These are phyloP conservation scores for Ephemerocybe angulata DNA, from an alignment of 768 basidiomycete species.

Conservation along the genomic window DNA sequence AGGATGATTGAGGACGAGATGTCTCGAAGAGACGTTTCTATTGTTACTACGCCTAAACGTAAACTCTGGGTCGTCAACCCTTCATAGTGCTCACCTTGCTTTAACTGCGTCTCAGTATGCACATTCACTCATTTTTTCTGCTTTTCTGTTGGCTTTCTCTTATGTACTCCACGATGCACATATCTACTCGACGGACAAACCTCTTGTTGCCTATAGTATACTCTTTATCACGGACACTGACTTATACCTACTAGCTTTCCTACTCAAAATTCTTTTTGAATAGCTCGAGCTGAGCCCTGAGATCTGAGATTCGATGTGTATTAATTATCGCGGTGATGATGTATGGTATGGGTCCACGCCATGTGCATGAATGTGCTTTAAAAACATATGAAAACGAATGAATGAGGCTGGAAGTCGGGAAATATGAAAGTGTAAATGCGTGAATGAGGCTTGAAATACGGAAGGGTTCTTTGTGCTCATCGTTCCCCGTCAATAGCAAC, in stretches of 20 bases:
- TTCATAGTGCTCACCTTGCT: conserved; percentile 24
- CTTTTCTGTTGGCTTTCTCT: background rate
- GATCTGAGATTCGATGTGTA: too few relatives aligned
- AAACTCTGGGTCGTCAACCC: conserved; percentile 75
- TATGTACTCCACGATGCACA: too few relatives aligned
- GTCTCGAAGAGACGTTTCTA: conserved; percentile 77
- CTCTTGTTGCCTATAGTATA: background rate
- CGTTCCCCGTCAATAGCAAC: conserved; percentile 67
- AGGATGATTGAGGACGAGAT: conserved; percentile 79
- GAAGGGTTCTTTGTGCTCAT: background rate
- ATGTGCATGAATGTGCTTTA: too few relatives aligned
- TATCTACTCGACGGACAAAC: background rate
- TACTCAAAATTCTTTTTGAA: too few relatives aligned
- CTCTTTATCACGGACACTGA: background rate
- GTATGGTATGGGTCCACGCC: too few relatives aligned
- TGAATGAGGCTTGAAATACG: background rate
- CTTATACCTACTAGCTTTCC: too few relatives aligned
- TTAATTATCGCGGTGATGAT: too few relatives aligned
- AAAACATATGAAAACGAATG: too few relatives aligned
- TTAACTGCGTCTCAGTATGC: too few relatives aligned
- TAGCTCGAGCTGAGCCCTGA: too few relatives aligned
- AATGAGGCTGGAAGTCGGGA: background rate
- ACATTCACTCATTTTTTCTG: background rate
- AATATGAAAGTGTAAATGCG: background rate
- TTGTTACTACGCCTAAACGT: conserved; percentile 73